A percentile compares a stretch with the other conserved stretches of the same genome.
phyloP scores from a whole-genome alignment of 768 basidiomycete species.

The Termitomyces titanicus region DNA sequence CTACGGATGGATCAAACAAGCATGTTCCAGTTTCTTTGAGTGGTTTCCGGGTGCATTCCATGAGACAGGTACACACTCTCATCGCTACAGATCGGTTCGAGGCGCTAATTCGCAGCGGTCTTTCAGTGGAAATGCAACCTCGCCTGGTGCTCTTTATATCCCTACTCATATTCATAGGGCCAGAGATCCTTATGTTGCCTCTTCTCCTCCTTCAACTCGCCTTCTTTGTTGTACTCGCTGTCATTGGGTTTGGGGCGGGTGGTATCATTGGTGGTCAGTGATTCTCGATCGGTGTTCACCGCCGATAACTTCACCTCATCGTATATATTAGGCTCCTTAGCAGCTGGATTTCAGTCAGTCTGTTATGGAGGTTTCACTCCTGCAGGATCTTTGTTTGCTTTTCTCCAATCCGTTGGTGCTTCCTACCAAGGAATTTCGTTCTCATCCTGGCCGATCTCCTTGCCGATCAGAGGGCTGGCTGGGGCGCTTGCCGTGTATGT shows the following conservation, averaged over 20 bases:
- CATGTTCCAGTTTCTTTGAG: too few species aligned
- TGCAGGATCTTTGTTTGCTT: not conserved
- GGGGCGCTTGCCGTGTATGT: not conserved
- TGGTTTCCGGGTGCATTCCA: too few species aligned
- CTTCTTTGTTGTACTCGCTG: not conserved
- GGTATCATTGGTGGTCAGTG: not conserved
- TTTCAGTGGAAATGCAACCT: constrained; percentile 1
- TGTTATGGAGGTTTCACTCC: not conserved
- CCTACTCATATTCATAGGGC: not conserved
- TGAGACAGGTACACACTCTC: too few species aligned
- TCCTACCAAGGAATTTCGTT: not conserved
- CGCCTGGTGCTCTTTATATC: not conserved
- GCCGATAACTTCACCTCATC: not conserved
- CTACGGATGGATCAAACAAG: too few species aligned
- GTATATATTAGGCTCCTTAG: not conserved
- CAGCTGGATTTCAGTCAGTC: not conserved
- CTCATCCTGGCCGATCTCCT: not conserved
- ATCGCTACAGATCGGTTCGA: too few species aligned
- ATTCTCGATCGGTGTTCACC: not conserved
- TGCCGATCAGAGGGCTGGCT: not conserved
- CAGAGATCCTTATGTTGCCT: not conserved
- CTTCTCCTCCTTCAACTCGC: not conserved
- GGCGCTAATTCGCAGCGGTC: too few species aligned
- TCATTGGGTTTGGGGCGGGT: not conserved
- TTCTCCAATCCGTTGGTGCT: not conserved